A percentile compares a stretch with the other conserved stretches of the same genome.
These are phyloP conservation scores for Neurospora sp. DNA, from an alignment of 495 filamentous ascomycete genomes.

Conservation along the genomic window DNA sequence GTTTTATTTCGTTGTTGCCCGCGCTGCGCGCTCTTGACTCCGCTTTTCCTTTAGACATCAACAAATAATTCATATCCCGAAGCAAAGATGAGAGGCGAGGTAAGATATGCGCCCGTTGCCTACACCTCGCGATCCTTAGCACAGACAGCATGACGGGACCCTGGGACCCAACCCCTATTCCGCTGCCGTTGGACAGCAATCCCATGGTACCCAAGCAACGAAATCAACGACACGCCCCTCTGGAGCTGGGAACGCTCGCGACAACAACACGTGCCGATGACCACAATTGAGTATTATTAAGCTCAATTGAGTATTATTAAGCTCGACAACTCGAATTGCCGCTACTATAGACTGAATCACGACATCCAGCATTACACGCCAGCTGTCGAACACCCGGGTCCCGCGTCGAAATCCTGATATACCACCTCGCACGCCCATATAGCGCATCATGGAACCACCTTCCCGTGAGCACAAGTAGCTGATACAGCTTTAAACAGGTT, in stretches of 20 bases:
- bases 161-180: not conserved
- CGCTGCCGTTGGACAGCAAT: not conserved
- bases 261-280: not conserved
- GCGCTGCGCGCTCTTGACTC: constrained; percentile 13
- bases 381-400: not conserved
- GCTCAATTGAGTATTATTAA: not conserved
- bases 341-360: not conserved
- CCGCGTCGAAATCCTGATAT: not conserved
- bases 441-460: not conserved
- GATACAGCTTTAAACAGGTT: constrained; percentile 41
- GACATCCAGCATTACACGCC: not conserved
- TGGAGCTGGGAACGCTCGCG: not conserved
- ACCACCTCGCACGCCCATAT: not conserved
- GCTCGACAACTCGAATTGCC: not conserved
- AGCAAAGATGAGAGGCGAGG: constrained; percentile 44
- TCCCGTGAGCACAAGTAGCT: constrained; percentile 3
- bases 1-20: not conserved
- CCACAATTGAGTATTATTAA: not conserved
- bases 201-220: not conserved
- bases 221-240: not conserved
- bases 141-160: constrained; percentile 2
- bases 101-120: constrained; percentile 19
- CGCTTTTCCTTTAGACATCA: constrained; percentile 3
- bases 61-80: constrained; percentile 4
- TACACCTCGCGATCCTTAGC: not conserved